Conservation (phyloP, 495 filamentous ascomycete genomes). For the Bryoglossum gracile region DNA sequence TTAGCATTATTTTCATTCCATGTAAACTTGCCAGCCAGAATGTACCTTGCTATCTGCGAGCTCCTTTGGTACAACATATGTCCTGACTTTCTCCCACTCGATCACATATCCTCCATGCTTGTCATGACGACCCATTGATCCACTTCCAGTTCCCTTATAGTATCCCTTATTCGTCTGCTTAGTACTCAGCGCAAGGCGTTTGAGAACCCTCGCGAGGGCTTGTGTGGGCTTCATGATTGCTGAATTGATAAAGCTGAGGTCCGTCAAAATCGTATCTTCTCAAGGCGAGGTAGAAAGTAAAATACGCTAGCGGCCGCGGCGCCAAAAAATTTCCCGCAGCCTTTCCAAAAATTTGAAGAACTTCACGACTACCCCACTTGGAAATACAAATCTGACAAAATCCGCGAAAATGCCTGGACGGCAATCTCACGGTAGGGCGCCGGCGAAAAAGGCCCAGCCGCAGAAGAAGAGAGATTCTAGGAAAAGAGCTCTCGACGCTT, state of each 20-base stretch:
- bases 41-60: slow-evolving; percentile 66
- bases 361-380: not conserved
- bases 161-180: slow-evolving; percentile 88
- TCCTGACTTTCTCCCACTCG: slow-evolving; percentile 80
- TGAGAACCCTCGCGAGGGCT: slow-evolving; percentile 55
- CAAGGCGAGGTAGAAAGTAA: slow-evolving; percentile 2
- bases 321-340: slow-evolving; percentile 20
- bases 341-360: slow-evolving; percentile 12
- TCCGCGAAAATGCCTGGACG: slow-evolving; percentile 56
- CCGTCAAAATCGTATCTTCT: not conserved
- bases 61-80: slow-evolving; percentile 70
- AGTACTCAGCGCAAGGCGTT: slow-evolving; percentile 71
- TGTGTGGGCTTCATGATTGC: slow-evolving; percentile 59
- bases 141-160: slow-evolving; percentile 92
- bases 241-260: not conserved
- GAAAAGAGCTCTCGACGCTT: slow-evolving; percentile 63
- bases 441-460: slow-evolving; percentile 38
- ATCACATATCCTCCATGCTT: slow-evolving; percentile 78
- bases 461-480: slow-evolving; percentile 37
- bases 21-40: not conserved
- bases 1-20: not conserved
- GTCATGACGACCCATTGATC: slow-evolving; percentile 79
- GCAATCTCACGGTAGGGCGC: slow-evolving; percentile 50
- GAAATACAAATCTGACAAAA: not conserved
- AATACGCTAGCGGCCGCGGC: slow-evolving; percentile 21